These are phyloP conservation scores for Lotus japonicus DNA, from an alignment of 306 rosid genomes.

Conservation along the genomic window DNA sequence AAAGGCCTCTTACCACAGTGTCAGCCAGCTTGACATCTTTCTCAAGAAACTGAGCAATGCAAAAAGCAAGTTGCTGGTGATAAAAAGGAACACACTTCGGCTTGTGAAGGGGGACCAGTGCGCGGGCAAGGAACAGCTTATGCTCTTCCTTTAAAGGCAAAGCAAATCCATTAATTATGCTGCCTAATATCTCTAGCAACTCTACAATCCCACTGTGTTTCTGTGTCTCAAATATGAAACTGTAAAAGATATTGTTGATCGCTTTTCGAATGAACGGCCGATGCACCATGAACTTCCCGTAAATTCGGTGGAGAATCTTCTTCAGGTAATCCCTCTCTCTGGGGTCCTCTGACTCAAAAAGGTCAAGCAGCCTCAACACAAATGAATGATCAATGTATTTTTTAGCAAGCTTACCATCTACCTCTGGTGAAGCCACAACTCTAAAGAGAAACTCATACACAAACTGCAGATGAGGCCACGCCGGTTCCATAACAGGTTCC, in stretches of 20 bases:
- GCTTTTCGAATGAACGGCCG: constrained; percentile 61
- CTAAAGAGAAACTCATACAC: constrained; percentile 52
- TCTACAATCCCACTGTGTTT: constrained; percentile 58
- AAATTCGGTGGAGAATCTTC: constrained; percentile 54
- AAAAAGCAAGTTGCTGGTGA: constrained; percentile 58
- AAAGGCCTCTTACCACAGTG: constrained; percentile 51
- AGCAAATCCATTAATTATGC: constrained; percentile 60
- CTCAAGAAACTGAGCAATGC: constrained; percentile 59
- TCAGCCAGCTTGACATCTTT: constrained; percentile 61
- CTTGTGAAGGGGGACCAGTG: constrained; percentile 61
- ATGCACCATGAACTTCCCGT: constrained; percentile 68
- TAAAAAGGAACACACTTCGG: constrained; percentile 53
- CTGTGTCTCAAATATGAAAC: constrained; percentile 60
- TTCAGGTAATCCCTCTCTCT: constrained; percentile 66
- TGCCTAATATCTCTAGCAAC: constrained; percentile 58
- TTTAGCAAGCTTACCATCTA: constrained; percentile 59
- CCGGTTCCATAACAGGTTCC: constrained; percentile 52
- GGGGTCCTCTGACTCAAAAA: constrained; percentile 67
- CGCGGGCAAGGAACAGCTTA: constrained; percentile 57
- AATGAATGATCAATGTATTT: constrained; percentile 50
- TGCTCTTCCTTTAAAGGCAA: constrained; percentile 71
- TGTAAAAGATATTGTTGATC: constrained; percentile 52
- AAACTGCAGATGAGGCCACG: constrained; percentile 61
- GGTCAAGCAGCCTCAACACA: constrained; percentile 50
- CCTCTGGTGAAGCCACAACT: constrained; percentile 53